phyloP scores from a whole-genome alignment of 768 basidiomycete genomes.

The Podaxis mareebaensis region DNA sequence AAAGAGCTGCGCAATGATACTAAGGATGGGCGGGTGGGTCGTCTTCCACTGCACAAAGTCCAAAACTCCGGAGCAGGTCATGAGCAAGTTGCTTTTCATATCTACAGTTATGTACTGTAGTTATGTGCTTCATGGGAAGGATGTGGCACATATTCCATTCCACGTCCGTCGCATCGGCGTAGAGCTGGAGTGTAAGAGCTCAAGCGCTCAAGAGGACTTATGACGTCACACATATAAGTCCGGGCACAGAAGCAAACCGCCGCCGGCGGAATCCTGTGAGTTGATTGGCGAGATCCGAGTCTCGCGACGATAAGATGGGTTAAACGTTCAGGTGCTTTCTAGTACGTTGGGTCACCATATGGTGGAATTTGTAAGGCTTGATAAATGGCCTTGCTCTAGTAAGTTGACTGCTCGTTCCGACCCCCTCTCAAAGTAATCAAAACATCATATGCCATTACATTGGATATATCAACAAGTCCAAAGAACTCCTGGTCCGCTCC shows the following conservation, averaged over 20 bases:
- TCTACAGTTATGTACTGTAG: neutral
- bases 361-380: too few species aligned
- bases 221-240: neutral
- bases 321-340: too few species aligned
- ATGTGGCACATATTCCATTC: neutral
- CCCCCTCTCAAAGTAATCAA: too few species aligned
- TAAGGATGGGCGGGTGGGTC: neutral
- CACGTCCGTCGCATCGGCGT: neutral
- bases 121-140: neutral
- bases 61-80: neutral
- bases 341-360: too few species aligned
- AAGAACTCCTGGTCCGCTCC: too few species aligned
- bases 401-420: too few species aligned
- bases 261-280: neutral
- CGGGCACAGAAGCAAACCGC: neutral
- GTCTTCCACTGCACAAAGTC: neutral
- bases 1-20: neutral
- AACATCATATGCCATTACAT: too few species aligned
- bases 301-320: too few species aligned
- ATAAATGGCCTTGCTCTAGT: too few species aligned
- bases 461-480: too few species aligned
- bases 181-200: neutral
- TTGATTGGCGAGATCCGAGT: neutral
- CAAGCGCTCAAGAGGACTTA: neutral
- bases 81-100: neutral